Conservation (phyloP, 495 filamentous ascomycete species). For the Pyronema domesticum region DNA sequence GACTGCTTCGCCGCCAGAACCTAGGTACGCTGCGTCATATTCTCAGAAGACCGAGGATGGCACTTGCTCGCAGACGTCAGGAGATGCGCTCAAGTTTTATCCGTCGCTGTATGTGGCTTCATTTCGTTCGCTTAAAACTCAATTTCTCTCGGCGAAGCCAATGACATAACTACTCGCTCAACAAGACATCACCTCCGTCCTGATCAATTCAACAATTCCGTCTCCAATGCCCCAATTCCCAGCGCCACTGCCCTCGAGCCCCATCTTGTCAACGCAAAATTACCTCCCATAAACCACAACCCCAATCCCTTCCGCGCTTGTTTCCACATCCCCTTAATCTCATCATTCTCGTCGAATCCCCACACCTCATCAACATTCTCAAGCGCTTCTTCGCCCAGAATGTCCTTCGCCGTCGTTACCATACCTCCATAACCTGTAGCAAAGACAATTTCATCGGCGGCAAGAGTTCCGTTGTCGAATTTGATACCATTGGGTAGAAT, state of each 20-base stretch:
- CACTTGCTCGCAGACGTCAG: too few species aligned
- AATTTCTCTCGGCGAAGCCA: too few species aligned
- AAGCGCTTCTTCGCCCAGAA: conserved; percentile 58
- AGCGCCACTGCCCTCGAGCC: conserved; percentile 54
- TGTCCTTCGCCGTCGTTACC: conserved; percentile 39
- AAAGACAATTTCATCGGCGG: conserved; percentile 66
- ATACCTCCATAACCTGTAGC: conserved; percentile 77
- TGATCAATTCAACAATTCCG: conserved; percentile 12
- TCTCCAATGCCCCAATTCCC: conserved; percentile 25
- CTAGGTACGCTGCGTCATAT: too few species aligned
- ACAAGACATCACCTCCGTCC: too few species aligned
- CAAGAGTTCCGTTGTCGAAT: conserved; percentile 47
- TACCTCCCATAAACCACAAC: conserved; percentile 79
- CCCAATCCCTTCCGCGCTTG: conserved; percentile 54
- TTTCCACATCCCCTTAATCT: conserved; percentile 55
- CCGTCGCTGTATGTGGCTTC: too few species aligned
- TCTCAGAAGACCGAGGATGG: too few species aligned
- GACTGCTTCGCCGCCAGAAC: too few species aligned
- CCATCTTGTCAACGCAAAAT: conserved; percentile 55
- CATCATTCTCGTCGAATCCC: conserved; percentile 63
- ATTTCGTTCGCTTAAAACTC: too few species aligned
- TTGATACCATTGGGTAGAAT: conserved; percentile 42
- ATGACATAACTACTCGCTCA: too few species aligned
- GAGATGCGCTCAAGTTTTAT: too few species aligned
- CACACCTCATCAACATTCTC: conserved; percentile 52